Evolutionary conservation across 768 basidiomycete species (phyloP), one percentile per base, ranked within the genome.

Genomic region (Multifurca ochricompacta): DNA sequence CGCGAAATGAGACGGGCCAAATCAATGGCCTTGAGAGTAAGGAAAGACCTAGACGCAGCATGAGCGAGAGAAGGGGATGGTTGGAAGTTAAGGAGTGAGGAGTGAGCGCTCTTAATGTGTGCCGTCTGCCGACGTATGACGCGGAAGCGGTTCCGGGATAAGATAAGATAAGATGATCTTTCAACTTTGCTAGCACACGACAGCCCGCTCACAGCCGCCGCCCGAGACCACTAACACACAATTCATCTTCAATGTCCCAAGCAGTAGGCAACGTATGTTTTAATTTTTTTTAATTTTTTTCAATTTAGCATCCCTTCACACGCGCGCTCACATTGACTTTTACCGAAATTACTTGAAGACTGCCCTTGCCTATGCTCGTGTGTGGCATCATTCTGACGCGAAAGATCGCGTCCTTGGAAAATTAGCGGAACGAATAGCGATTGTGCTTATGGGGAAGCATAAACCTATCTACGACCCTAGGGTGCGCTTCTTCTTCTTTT

Each of bases 401-500:
- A 77, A 87, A 9, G 88, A 90, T 63, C 83, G 94, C 35, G 75
- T 93, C n/a, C 77, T 98, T 16, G 96, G 96, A 66, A 91, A 94
- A 75, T 79, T 98, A 9, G 94, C 96, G 6, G 85, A 89, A 63
- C 79, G 91, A 32, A 96, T 99, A 63, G 95, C 96, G 3, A 79
- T 91, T 54, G 92, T 93, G 30, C 77, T 99, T 42, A 97, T 97
- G 95, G 96, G 95, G 66, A 99, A 98, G 72, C 93, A 98, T 70
- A 99, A 98, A 67, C 94, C 95, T 6, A 91, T 94, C 36, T 98
- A 90, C 64, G 92, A 98, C 70, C 91, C 91, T 9, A 79, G 85
- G 81, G 95, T 92, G 58, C 54, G 85, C 35, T 36, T 30, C 11
- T 55, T 27, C 14, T 30, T 13, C 25, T 35, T 11, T 16, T 16